Evolutionary conservation across 768 basidiomycete genomes (phyloP).

Genomic region (Daedaleopsis sinensis): DNA sequence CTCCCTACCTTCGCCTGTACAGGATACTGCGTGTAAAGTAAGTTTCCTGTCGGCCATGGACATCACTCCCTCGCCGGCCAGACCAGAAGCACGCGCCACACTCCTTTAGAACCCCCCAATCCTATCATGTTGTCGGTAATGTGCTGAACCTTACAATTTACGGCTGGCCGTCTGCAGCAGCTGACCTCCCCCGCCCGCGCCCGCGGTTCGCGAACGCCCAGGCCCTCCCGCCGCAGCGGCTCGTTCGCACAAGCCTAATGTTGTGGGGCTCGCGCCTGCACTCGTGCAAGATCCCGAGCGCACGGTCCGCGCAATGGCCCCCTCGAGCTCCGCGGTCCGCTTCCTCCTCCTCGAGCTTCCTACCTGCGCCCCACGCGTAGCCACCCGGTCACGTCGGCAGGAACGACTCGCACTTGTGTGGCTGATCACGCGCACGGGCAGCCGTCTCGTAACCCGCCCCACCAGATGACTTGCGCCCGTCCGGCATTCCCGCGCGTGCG

Average conservation of each 20-base stretch:
- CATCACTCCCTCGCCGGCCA: background rate
- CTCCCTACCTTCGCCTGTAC: background rate
- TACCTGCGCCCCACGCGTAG: no score
- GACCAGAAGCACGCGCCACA: background rate
- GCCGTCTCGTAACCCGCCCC: no score
- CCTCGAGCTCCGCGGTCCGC: no score
- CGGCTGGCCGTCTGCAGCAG: background rate
- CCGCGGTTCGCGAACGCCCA: background rate
- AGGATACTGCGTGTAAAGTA: background rate
- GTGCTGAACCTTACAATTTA: slow-evolving; percentile 3
- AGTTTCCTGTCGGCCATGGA: background rate
- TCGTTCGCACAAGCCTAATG: background rate
- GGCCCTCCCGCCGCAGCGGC: background rate
- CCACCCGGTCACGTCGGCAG: no score
- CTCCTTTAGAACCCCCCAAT: background rate
- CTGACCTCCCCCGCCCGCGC: background rate
- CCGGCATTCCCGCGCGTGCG: no score
- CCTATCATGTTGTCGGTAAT: background rate
- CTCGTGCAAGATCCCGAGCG: background rate
- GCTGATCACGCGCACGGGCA: no score
- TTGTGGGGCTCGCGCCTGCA: background rate
- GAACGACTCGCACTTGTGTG: no score
- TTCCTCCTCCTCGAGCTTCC: no score
- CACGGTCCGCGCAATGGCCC: background rate
- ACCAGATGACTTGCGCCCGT: no score